Evolutionary conservation across 2,329 filamentous ascomycete genomes (phyloP), one percentile per base, ranked within the genome.

Genomic region (Colletotrichum sidae): DNA sequence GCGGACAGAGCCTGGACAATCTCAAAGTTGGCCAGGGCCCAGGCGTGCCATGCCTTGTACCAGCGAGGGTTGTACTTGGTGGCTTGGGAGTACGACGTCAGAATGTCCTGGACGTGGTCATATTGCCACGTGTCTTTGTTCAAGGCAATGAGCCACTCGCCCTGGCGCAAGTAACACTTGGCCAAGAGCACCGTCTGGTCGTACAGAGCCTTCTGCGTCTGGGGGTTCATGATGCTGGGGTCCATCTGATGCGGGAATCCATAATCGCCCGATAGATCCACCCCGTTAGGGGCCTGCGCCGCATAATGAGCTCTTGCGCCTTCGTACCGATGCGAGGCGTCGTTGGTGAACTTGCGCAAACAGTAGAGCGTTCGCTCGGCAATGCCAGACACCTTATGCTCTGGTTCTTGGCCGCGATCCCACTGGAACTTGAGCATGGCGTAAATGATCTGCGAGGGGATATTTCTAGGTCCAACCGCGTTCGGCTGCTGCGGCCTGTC

Each of bases 41-140:
- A 99, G 0, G 96, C 92, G 78, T 99, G 96, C 96, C 96, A 99
- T 8, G 96, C 96, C 80, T 99, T 99, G 82, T 99, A 99, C 88
- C 95, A 99, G 67, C 91, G 90, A 39, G 93, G 91, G 75, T 99
- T 97, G 79, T 96, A 97, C 65, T 93, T 90, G 2, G 96, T 99
- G 1, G 96, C 96, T 65, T 94, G 91, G 15, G 90, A 90, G 77
- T 98, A 99, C 2, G 96, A 94, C n/a, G 88, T 86, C 33, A 99
- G 83, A 63, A 99, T 94, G 57, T 98, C 95, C 55, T 92, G 88
- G 4, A 97, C 92, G 69, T 92, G 90, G 8, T 93, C 91, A 68
- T 92, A 88, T 69, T 93, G 90, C 96, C 96, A 99, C 69, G 96
- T 91, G 56, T 94, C 92, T 73, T 92, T 91, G 75, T 96, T 92